These are phyloP conservation scores for Scutellaria baicalensis DNA, from an alignment of 257 asterid genomes.

Conservation along the genomic window DNA sequence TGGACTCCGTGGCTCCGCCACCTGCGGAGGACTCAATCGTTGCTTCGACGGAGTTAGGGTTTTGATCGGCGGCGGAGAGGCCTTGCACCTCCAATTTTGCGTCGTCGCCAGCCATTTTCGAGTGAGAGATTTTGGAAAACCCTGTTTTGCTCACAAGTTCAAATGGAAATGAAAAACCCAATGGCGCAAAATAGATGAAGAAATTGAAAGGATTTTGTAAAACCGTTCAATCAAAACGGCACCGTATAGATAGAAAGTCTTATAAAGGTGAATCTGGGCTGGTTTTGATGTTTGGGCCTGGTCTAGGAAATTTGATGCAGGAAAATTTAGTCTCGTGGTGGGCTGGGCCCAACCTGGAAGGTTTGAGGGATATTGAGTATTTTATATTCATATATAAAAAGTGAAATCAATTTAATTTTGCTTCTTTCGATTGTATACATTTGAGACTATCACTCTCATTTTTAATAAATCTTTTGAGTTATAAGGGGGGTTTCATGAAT, in stretches of 20 bases:
- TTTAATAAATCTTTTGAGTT: too few relatives aligned
- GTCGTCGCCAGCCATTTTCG: slow-evolving; percentile 55
- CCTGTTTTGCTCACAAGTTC: background rate
- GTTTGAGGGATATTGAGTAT: background rate
- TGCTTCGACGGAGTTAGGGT: slow-evolving; percentile 60
- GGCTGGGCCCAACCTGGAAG: background rate
- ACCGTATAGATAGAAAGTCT: background rate
- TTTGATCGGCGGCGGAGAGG: slow-evolving; percentile 22
- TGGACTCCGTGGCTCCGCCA: slow-evolving; percentile 48
- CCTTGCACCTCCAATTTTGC: slow-evolving; percentile 27
- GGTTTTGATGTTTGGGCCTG: background rate
- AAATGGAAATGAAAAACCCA: slow-evolving; percentile 9
- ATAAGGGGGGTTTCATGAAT: too few relatives aligned
- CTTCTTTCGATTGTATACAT: too few relatives aligned
- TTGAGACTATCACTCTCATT: too few relatives aligned
- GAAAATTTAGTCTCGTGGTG: too few relatives aligned
- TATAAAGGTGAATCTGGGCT: background rate
- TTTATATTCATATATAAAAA: too few relatives aligned
- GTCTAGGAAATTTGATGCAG: background rate
- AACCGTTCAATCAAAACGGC: background rate
- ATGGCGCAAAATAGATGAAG: slow-evolving; percentile 26
- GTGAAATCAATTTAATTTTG: too few relatives aligned
- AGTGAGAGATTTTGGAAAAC: slow-evolving; percentile 2
- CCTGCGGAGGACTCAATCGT: slow-evolving; percentile 35
- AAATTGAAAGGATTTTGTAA: slow-evolving; percentile 1